Conservation (phyloP, 2,329 filamentous ascomycete species). For the Elsinoe perseae region DNA sequence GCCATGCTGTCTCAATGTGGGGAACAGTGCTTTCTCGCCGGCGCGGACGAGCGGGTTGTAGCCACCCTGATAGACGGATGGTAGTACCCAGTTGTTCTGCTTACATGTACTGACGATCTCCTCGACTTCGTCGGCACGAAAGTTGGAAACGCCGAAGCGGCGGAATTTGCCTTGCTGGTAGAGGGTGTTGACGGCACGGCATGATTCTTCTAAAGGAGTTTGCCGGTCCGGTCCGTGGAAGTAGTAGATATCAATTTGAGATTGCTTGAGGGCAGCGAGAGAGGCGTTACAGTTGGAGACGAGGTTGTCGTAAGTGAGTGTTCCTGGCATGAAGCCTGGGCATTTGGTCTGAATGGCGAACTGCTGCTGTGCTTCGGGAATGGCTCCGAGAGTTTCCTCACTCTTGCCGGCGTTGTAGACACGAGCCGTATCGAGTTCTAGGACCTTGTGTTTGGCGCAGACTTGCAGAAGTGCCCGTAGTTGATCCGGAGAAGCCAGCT, state of each 20-base stretch:
- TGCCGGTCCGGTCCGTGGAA: constrained; percentile 42
- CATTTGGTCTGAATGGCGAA: constrained; percentile 27
- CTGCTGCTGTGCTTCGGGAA: constrained; percentile 19
- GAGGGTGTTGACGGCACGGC: constrained; percentile 37
- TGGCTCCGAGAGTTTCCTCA: constrained; percentile 37
- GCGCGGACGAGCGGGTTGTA: constrained; percentile 42
- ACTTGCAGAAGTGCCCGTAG: constrained; percentile 27
- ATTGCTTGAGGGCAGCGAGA: constrained; percentile 24
- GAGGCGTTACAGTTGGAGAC: constrained; percentile 23
- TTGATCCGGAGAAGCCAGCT: constrained; percentile 20
- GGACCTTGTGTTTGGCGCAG: constrained; percentile 28
- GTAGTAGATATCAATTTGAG: constrained; percentile 33
- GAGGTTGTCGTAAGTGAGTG: constrained; percentile 24
- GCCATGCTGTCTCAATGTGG: constrained; percentile 35
- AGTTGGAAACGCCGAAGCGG: constrained; percentile 43
- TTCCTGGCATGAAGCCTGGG: constrained; percentile 25
- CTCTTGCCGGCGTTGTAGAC: constrained; percentile 33
- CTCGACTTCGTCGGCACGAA: constrained; percentile 38
- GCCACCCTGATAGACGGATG: constrained; percentile 42
- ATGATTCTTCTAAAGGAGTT: constrained; percentile 37
- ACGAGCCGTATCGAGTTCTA: constrained; percentile 34
- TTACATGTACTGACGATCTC: constrained; percentile 39
- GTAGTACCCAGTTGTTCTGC: constrained; percentile 35
- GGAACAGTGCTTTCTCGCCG: constrained; percentile 38
- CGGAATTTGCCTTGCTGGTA: constrained; percentile 38